Evolutionary conservation across 164 flowering plant species (phyloP).

Genomic region (Santalum album): DNA sequence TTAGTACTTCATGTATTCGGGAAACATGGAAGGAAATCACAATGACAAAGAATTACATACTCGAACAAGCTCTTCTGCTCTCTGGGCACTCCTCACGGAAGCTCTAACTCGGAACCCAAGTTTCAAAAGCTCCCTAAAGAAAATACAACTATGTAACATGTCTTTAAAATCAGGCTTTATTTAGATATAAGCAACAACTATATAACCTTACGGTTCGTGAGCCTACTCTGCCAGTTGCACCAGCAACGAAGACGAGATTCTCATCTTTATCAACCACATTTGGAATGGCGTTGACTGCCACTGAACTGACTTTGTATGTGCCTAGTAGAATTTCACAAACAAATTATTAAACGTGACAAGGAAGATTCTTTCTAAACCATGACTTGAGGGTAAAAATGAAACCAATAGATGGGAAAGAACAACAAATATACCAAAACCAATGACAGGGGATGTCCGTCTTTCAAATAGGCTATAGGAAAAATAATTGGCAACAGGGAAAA

Average conservation of each 20-base stretch:
- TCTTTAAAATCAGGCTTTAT: background rate
- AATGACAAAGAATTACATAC: slow-evolving; percentile 27
- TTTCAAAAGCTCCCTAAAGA: slow-evolving; percentile 85
- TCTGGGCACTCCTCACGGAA: slow-evolving; percentile 64
- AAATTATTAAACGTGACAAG: background rate
- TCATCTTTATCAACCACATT: slow-evolving; percentile 40
- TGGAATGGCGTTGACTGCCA: slow-evolving; percentile 18
- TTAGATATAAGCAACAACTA: slow-evolving; percentile 2
- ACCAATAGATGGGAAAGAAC: background rate
- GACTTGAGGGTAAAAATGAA: background rate
- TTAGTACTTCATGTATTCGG: background rate
- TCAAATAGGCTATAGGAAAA: no score
- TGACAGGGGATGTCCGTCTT: background rate
- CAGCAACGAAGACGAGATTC: slow-evolving; percentile 86
- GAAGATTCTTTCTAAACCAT: background rate
- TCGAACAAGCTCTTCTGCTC: slow-evolving; percentile 54
- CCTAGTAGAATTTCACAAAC: slow-evolving; percentile 20
- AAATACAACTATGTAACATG: background rate
- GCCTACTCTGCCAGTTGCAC: slow-evolving; percentile 95
- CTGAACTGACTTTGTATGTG: slow-evolving; percentile 17
- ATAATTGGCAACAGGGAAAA: no score
- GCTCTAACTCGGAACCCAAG: slow-evolving; percentile 90
- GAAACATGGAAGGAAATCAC: background rate
- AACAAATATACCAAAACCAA: no score
- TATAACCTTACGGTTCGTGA: slow-evolving; percentile 84